Evolutionary conservation across 1,284 basidiomycete species (phyloP).

Genomic region (Ceratobasidium sp.): DNA sequence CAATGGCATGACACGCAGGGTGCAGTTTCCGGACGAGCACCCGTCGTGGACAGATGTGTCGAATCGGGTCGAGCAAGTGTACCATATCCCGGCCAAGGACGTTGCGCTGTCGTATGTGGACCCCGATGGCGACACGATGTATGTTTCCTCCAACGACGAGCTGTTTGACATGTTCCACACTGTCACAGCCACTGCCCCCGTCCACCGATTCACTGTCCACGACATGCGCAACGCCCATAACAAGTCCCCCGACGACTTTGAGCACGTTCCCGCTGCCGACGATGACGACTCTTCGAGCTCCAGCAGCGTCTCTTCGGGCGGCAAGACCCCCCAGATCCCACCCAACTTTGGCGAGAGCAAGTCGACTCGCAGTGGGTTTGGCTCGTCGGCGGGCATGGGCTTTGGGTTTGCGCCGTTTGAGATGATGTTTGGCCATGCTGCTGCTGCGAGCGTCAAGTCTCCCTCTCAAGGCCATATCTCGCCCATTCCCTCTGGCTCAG

Average conservation of each 20-base stretch:
- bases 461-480: conserved; percentile 33
- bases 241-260: conserved; percentile 7
- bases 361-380: conserved; percentile 13
- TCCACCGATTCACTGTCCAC: conserved; percentile 23
- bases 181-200: background rate
- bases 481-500: conserved; percentile 13
- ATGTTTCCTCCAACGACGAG: conserved; percentile 28
- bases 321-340: background rate
- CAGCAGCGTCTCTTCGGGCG: background rate
- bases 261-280: conserved; percentile 6
- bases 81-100: conserved; percentile 22
- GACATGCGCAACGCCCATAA: conserved; percentile 2
- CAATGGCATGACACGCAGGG: conserved; percentile 22
- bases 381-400: conserved; percentile 14
- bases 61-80: conserved; percentile 39
- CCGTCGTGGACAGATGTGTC: conserved; percentile 39
- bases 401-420: conserved; percentile 37
- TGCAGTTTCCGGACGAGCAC: conserved; percentile 23
- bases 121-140: conserved; percentile 38
- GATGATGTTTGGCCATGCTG: conserved; percentile 38
- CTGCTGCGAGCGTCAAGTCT: conserved; percentile 34
- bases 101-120: conserved; percentile 42
- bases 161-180: conserved; percentile 37
- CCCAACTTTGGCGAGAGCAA: conserved; percentile 17
- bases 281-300: conserved; percentile 5